A percentile compares a stretch with the other conserved stretches of the same genome.
Evolutionary conservation across 148 eudicot species (phyloP).

Genomic region (Diospyros lotus): DNA sequence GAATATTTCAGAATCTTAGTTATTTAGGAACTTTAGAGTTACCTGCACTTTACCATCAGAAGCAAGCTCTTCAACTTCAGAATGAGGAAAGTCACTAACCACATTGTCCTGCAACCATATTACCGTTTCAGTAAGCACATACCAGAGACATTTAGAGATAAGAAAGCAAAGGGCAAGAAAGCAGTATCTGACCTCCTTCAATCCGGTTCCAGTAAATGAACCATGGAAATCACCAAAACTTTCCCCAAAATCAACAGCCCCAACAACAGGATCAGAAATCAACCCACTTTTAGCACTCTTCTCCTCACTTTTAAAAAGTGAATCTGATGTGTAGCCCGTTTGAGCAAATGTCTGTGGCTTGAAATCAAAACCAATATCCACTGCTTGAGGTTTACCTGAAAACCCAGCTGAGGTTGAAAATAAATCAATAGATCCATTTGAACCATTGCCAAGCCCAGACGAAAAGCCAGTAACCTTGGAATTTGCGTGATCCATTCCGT

Average conservation of each 20-base stretch:
- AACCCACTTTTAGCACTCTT: conserved; percentile 26
- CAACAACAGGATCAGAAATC: conserved; percentile 20
- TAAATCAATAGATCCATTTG: conserved; percentile 27
- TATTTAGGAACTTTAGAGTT: background rate
- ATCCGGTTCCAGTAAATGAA: conserved; percentile 40
- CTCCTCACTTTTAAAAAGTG: conserved; percentile 23
- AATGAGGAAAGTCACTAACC: background rate
- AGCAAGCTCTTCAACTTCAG: conserved; percentile 18
- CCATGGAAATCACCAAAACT: conserved; percentile 61
- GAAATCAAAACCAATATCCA: conserved; percentile 22
- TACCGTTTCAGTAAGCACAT: background rate
- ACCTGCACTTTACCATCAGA: conserved; percentile 28
- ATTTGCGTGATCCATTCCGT: conserved; percentile 35
- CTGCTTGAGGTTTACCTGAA: conserved; percentile 20
- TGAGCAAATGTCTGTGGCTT: conserved; percentile 22
- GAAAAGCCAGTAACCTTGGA: conserved; percentile 24
- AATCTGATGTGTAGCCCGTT: conserved; percentile 28
- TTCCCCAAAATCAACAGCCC: conserved; percentile 47
- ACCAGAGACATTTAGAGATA: background rate
- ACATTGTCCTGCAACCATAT: conserved; percentile 19
- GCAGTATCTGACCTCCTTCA: conserved; percentile 38
- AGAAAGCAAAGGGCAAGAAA: conserved; percentile 10
- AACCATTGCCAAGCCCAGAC: conserved; percentile 22
- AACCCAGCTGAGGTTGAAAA: conserved; percentile 30
- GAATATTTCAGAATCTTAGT: too few relatives aligned